Base-by-base conservation (phyloP, 768 basidiomycete genomes). In the Rhizopogon vesiculosus region DNA sequence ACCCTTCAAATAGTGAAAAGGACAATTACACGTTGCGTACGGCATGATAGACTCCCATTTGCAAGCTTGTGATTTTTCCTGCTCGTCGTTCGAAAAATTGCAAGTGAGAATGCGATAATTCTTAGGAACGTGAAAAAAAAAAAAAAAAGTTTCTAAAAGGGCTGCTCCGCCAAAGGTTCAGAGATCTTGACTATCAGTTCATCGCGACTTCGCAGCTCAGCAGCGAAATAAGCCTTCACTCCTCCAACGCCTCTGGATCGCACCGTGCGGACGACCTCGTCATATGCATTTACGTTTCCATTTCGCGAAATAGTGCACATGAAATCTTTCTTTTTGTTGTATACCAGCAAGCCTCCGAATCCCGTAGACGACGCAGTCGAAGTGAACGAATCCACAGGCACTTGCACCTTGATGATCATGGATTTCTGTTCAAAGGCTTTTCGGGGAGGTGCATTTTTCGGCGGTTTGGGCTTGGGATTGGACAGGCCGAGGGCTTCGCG, bases 161-260 rank as follows among this genome's bases (percentile, higher is more conserved):
- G 78, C 56, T 85, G 83, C 58, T 79, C 82, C 1, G 81, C 82
- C 53, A 83, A 63, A 7, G 78, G 71, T 48, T 84, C 80, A 2
- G 74, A 74, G 7, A 77, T 64, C 58, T 82, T 82, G 25, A 85
- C 73, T 2, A 79, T 69, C 46, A 85, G 57, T 60, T 77, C 76
- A 45, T 81, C 70, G 45, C 69, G 67, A 44, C 67, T 74, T 61
- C 67, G 74, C 63, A 85, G 56, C 61, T 81, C 79, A 0, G 82
- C 82, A 10, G 74, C 70, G 51, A 84, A 82, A 62, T 84, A 84
- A 0, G 76, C 83, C 62, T 83, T 84, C 42, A 61, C 60, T 0
- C 76, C 75, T 3, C 66, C 63, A 6, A 78, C 72, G 5, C 79
- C 78, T 42, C 74, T 72, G n/a, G 60, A 61, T 49, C 64, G 68